Evolutionary conservation across 441 rosid species (phyloP).

Genomic region (Syzygium syzygioides): DNA sequence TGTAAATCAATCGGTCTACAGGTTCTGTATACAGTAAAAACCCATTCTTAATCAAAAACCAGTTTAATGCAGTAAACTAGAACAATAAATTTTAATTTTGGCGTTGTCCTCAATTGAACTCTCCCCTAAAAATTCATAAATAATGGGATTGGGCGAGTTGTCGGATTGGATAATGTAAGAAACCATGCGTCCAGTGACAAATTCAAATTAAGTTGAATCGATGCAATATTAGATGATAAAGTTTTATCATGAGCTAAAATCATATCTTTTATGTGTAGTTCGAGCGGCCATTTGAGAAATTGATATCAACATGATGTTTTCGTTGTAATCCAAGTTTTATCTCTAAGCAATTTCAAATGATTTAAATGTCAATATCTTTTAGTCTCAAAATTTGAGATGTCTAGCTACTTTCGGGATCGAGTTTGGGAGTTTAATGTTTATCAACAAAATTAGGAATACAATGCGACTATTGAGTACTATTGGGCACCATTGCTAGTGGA

Average conservation of each 20-base stretch:
- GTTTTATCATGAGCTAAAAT: neutral
- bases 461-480: slow-evolving; percentile 52
- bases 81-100: neutral
- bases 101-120: neutral
- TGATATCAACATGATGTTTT: neutral
- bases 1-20: neutral
- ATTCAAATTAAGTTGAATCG: neutral
- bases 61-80: neutral
- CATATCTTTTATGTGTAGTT: neutral
- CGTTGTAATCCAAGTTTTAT: neutral
- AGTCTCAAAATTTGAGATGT: neutral
- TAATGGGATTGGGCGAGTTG: neutral
- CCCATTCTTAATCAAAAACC: neutral
- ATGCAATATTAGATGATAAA: neutral
- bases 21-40: neutral
- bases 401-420: neutral
- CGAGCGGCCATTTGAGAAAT: neutral
- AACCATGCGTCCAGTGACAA: neutral
- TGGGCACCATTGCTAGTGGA: slow-evolving; percentile 67
- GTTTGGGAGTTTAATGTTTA: neutral
- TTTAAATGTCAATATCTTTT: neutral
- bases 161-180: neutral
- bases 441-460: slow-evolving; percentile 32
- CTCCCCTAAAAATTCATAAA: neutral
- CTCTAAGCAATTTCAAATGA: neutral